Evolutionary conservation across 441 rosid species (phyloP), one percentile per base, ranked within the genome.

Genomic region (Corymbia calophylla): DNA sequence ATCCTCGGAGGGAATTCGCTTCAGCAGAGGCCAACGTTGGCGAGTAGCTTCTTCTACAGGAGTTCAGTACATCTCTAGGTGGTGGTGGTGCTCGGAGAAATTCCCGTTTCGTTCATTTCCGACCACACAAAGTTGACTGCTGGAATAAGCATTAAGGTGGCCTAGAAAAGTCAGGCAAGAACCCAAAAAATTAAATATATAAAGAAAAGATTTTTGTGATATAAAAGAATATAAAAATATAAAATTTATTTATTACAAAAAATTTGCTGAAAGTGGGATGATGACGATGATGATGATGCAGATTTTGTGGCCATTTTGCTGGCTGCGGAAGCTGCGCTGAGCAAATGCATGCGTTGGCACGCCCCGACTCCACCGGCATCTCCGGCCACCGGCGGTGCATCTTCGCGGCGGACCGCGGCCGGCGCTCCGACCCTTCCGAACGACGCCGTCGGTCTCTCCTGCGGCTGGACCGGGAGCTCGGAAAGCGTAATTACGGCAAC

Each of bases 391-490:
- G 58, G 70, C 53, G 88, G 23, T 18, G 29, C 31, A 19, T 51
- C 82, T 44, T 53, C 88, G 81, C 89, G 29, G 87, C 62, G 32
- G 27, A 16, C 81, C 60, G 32, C 84, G 82, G 29, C 9, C 64
- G 58, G 39, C 66, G 58, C 66, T 82, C 87, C 82, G 48, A 70
- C 18, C 14, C 53, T 25, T 87, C 88, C 0, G 87, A 86, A 35
- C 94, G 93, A 8, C 97, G 94, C 53, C 93, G 93, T 47, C 88
- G 90, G 86, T 92, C 93, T 48, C 93, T 95, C 25, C 90, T 91
- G 87, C 93, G 95, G 90, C 91, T 94, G 35, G 93, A 91, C 86
- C 93, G 90, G 88, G 95, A 95, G 92, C 95, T 95, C 53, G 88
- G 91, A 0, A 94, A 90, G 87, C 91, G 95, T 53, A 91, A 95